Conservation (phyloP, 805 yeast species). For the Hanseniaspora thailandica region DNA sequence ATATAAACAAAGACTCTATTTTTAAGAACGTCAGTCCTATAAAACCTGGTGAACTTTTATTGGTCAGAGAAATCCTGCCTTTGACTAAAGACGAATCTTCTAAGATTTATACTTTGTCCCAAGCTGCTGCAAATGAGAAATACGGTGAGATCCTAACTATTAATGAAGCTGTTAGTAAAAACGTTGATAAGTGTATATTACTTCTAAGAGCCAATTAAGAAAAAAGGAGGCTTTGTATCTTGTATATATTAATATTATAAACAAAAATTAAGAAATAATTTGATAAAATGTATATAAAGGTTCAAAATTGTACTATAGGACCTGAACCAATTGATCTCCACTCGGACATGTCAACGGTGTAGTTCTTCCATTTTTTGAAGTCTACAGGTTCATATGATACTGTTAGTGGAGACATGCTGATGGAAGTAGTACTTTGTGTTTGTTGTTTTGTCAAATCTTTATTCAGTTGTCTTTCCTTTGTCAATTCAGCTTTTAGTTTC, state of each 20-base stretch:
- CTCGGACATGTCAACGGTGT: conserved; percentile 74
- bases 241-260: conserved; percentile 14
- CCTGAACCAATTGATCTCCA: conserved; percentile 71
- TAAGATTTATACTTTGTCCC: conserved; percentile 4
- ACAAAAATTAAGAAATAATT: not conserved
- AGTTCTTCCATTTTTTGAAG: conserved; percentile 63
- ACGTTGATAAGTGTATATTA: conserved; percentile 56
- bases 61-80: conserved; percentile 37
- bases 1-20: conserved; percentile 59
- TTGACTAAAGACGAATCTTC: not conserved
- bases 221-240: not conserved
- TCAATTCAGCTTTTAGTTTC: conserved; percentile 22
- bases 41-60: conserved; percentile 79
- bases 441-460: conserved; percentile 16
- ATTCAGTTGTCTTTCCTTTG: conserved; percentile 17
- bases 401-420: conserved; percentile 28
- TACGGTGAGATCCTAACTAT: conserved; percentile 54
- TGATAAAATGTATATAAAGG: no score
- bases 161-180: conserved; percentile 72
- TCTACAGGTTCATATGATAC: conserved; percentile 36
- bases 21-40: conserved; percentile 68
- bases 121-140: conserved; percentile 21
- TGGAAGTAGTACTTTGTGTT: conserved; percentile 17
- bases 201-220: conserved; percentile 58
- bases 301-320: conserved; percentile 40